Evolutionary conservation across 2,329 filamentous ascomycete species (phyloP), one percentile per base, ranked within the genome.

Genomic region (Sclerotinia spermophila): DNA sequence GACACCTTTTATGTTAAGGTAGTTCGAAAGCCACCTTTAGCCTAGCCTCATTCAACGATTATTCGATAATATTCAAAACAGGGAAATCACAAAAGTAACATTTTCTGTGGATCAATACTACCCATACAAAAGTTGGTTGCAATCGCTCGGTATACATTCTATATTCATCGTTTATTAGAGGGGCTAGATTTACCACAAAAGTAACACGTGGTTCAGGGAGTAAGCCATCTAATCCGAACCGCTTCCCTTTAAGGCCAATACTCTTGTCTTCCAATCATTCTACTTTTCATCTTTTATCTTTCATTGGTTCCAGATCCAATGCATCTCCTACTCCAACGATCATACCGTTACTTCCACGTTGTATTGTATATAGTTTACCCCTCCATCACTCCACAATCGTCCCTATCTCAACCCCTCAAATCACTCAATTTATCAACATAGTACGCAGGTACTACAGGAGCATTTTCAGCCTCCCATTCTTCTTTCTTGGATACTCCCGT

Each of bases 381-480:
- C 60, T 48, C 30, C 30, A 53, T 17, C 33, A 40, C n/a, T 58
- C 33, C 11, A 35, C 33, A 35, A n/a, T 38, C 33, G 33, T 35
- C 56, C 56, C 33, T n/a, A 17, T 40, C 33, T 72, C 69, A 80
- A 33, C 74, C 83, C 64, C 85, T 80, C 76, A 98, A 82, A 82
- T 98, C 95, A 71, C 92, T 91, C 76, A 99, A 82, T 79, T 87
- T 89, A 80, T 98, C 92, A 56, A 96, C 89, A 81, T 97, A 98
- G 73, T 89, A 96, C 53, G 87, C 86, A 3, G 96, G 96, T 67
- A 93, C 88, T 1, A 92, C 89, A 56, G 86, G 81, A 13, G 90
- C 89, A 42, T 87, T 88, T 69, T 89, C 84, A 30, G 87, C 89
- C 76, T 94, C 85, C 83, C 94, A 93, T 71, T 97, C 92, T 69